Evolutionary conservation across 2,329 filamentous ascomycete species (phyloP).

Genomic region (Hypocrella siamensis): DNA sequence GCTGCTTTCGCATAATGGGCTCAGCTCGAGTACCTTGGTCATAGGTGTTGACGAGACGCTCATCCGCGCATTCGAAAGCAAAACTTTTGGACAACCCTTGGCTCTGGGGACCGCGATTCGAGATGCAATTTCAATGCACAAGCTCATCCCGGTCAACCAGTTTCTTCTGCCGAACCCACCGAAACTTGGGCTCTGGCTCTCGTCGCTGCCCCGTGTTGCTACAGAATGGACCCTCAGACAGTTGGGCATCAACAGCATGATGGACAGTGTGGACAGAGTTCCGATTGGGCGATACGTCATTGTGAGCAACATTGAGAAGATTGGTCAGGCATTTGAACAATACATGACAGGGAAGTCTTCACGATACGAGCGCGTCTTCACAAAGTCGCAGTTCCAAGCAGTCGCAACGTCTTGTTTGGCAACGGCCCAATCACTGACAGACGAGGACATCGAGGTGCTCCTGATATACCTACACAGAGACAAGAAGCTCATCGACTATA

Average conservation of each 20-base stretch:
- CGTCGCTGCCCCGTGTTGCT: conserved; percentile 53
- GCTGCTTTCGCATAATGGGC: conserved; percentile 23
- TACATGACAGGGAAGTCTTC: conserved; percentile 24
- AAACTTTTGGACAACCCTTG: conserved; percentile 66
- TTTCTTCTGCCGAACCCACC: conserved; percentile 53
- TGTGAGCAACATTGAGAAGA: conserved; percentile 43
- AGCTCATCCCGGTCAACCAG: conserved; percentile 53
- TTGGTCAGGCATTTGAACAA: conserved; percentile 36
- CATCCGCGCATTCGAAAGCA: conserved; percentile 53
- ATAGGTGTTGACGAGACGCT: conserved; percentile 47
- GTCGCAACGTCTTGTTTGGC: conserved; percentile 39
- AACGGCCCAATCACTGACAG: conserved; percentile 34
- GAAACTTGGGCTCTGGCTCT: conserved; percentile 57
- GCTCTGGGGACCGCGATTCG: conserved; percentile 63
- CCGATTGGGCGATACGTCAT: conserved; percentile 50
- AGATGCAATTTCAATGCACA: conserved; percentile 54
- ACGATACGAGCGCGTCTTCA: conserved; percentile 52
- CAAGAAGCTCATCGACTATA: conserved; percentile 39
- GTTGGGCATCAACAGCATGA: conserved; percentile 42
- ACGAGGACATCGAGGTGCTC: conserved; percentile 53
- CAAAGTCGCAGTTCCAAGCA: conserved; percentile 46
- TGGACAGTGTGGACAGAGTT: conserved; percentile 35
- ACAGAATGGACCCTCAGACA: conserved; percentile 62
- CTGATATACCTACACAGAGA: conserved; percentile 56
- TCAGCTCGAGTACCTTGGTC: conserved; percentile 30